Conservation (phyloP, 2,329 filamentous ascomycete species). For the Fusarium veterinarium region DNA sequence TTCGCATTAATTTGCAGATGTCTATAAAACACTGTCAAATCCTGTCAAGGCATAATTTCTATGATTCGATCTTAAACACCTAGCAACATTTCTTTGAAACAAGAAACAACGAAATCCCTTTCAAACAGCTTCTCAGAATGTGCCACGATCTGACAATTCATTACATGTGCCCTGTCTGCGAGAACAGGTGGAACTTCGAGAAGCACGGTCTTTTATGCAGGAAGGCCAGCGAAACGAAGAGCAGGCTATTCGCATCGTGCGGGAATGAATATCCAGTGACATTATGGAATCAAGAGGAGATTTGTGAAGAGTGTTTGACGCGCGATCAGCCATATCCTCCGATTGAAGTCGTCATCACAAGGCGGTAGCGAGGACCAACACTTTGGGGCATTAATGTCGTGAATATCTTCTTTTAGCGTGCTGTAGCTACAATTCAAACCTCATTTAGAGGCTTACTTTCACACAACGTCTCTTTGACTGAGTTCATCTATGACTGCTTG, state of each 20-base stretch:
- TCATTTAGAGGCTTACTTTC: not conserved
- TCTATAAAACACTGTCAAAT: not conserved
- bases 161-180: slow-evolving; percentile 5
- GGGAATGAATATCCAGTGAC: not conserved
- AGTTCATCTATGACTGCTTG: too few species aligned
- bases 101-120: accelerated
- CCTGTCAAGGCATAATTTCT: not conserved
- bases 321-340: not conserved
- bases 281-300: not conserved
- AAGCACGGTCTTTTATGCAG: slow-evolving; percentile 7
- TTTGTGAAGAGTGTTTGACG: not conserved
- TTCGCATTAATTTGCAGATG: accelerated
- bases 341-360: not conserved
- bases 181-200: not conserved
- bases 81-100: accelerated
- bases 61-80: accelerated
- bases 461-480: too few species aligned
- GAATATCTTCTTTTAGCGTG: not conserved
- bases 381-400: not conserved
- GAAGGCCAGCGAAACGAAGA: not conserved
- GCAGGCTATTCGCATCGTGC: not conserved
- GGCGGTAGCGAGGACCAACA: not conserved
- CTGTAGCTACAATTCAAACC: not conserved
- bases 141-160: slow-evolving; percentile 12
- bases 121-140: not conserved